Base-by-base conservation (phyloP, 345 rosid species). In the Acer campestre region DNA sequence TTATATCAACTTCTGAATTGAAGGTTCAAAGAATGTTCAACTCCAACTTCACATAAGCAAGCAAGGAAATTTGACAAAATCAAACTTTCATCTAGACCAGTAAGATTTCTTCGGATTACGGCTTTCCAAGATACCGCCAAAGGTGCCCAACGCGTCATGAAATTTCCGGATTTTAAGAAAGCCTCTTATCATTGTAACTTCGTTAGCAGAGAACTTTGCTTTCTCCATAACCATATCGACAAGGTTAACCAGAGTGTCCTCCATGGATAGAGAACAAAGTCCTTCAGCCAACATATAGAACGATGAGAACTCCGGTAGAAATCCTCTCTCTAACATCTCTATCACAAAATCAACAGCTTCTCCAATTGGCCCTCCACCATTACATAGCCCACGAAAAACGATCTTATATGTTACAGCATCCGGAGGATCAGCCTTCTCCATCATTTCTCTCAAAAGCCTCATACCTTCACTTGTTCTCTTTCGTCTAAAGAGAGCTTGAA, bases 261-360 rank as follows among this genome's bases (percentile, higher is more conserved):
- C 98, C 97, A 85, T 92, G 11, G 91, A 77, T 73, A 92, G 83
- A 73, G 94, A 65, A 72, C 82, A 82, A 22, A 93, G 94, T 72
- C 97, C 99, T 84, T 93, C 97, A 17, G 98, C 96, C 81, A 95
- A 88, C 97, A 86, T 87, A 75, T 82, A 87, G 83, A 93, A 88
- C 1, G 97, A 89, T 0, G 93, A 82, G 68, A 90, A 91, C 85
- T 94, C 96, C 0, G 94, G 97, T 79, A 92, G 63, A 83, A 79
- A 82, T 73, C 98, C 97, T 70, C 80, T 87, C 82, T 87, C 90
- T 16, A 79, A 77, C 94, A 92, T 86, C 91, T 94, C 94, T 46
- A 89, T 79, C 75, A 87, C 75, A 56, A 94, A 91, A 84, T 90
- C 92, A 74, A 92, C 97, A 56, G 97, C 97, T 87, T 95, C 95